Evolutionary conservation across 352 stramenopile genomes (phyloP).

Genomic region (Phytopythium chamaehyphon): DNA sequence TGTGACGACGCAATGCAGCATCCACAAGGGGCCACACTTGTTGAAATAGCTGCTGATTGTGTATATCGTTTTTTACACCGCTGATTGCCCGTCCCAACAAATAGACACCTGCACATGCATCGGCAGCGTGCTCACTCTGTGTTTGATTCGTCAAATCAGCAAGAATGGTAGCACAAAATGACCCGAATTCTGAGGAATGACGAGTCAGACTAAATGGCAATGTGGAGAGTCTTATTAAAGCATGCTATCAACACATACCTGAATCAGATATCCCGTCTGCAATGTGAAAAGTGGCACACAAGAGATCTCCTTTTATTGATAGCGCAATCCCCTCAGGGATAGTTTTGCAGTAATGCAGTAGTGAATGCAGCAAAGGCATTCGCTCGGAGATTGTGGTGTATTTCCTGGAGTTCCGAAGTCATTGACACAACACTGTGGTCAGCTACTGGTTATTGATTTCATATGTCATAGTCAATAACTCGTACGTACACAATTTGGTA

Average conservation of each 20-base stretch:
- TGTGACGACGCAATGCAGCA: slow-evolving; percentile 27
- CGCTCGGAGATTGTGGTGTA: slow-evolving; percentile 56
- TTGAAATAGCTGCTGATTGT: slow-evolving; percentile 27
- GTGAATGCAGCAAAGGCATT: slow-evolving; percentile 26
- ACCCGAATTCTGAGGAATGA: slow-evolving; percentile 34
- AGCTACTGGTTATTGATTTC: too few species aligned
- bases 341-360: slow-evolving; percentile 22
- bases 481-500: slow-evolving; percentile 50
- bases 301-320: slow-evolving; percentile 37
- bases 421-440: not conserved
- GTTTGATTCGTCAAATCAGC: slow-evolving; percentile 23
- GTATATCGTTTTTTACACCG: slow-evolving; percentile 28
- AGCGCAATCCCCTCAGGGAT: slow-evolving; percentile 10
- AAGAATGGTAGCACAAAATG: slow-evolving; percentile 49
- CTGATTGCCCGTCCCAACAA: slow-evolving; percentile 54
- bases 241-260: slow-evolving; percentile 22
- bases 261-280: slow-evolving; percentile 33
- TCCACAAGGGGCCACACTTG: slow-evolving; percentile 52
- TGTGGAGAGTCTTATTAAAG: not conserved
- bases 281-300: slow-evolving; percentile 63
- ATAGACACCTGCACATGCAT: slow-evolving; percentile 27
- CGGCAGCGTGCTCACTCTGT: slow-evolving; percentile 20
- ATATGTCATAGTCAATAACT: too few species aligned
- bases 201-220: slow-evolving; percentile 3
- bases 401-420: slow-evolving; percentile 29